phyloP scores from a whole-genome alignment of 23 red algal genomes.

The Chondrus crispus region DNA sequence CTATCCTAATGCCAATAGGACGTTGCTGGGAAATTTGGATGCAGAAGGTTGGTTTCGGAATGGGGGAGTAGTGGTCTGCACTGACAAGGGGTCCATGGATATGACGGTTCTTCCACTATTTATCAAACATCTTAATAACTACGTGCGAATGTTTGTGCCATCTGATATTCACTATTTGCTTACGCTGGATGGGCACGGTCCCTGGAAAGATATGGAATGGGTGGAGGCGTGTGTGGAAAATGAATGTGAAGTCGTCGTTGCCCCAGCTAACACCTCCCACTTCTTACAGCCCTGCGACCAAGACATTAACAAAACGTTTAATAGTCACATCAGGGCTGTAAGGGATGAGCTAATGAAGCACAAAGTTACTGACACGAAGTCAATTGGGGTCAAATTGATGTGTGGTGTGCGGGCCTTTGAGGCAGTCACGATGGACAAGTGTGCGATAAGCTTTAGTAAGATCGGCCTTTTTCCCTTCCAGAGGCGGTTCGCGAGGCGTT shows the following conservation, averaged over 20 bases:
- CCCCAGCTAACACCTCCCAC: background rate
- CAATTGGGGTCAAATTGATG: background rate
- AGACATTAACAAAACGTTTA: background rate
- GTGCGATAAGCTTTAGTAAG: background rate
- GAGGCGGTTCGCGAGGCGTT: background rate
- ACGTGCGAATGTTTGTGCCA: background rate
- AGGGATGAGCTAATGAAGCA: background rate
- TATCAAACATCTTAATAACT: background rate
- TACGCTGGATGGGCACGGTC: background rate
- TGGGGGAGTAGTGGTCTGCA: background rate
- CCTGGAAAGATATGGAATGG: constrained; percentile 5
- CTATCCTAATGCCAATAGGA: too few relatives aligned
- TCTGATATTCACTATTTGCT: background rate
- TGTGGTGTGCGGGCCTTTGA: background rate
- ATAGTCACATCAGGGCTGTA: background rate
- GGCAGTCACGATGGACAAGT: background rate
- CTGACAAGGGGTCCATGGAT: constrained; percentile 13
- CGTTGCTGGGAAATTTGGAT: too few relatives aligned
- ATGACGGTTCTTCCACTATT: background rate
- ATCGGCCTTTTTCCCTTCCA: background rate
- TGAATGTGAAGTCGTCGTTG: background rate
- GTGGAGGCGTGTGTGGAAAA: background rate
- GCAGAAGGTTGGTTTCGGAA: background rate
- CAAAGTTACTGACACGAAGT: background rate
- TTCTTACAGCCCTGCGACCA: background rate